Evolutionary conservation across 148 eudicot genomes (phyloP), one percentile per base, ranked within the genome.

Genomic region (Agrostemma githago): DNA sequence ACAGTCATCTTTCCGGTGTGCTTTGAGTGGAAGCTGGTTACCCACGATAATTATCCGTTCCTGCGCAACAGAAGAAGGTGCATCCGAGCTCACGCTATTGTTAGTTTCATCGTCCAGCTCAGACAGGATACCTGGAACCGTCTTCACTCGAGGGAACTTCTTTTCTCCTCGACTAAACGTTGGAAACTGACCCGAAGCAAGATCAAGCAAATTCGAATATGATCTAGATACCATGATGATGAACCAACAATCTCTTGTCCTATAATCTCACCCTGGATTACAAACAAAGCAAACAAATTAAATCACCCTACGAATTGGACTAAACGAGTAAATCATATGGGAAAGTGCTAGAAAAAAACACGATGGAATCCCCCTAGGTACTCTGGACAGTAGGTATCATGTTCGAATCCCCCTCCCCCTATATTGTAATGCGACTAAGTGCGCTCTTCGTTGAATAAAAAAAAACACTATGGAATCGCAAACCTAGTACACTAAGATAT

Each of bases 1-100:
- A 71, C 72, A 63, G 66, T 79, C 85, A 5, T 83, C 62, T 82
- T 83, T 78, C 6, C 80, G 75, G 76, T 89, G 85, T 46, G 85
- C 89, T 38, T 80, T 78, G 37, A 92, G 78, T 3, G 97, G 97
- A 73, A 92, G 94, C 76, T 92, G 97, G 73, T 92, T 92, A 42
- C 89, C 97, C 2, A 92, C 97, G 16, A 92, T 89, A 46, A 92
- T 88, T 79, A 88, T 86, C 3, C 92, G 88, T 40, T 91, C 97
- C 80, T 85, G 88, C 58, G 81, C 38, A 44, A 86, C 62, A 1
- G 97, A 86, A 0, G 92, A 89, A 38, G 88, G 93, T 70, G 89
- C 87, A 81, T 86, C 97, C 3, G 93, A 91, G 64, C 86, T 81
- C 17, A 83, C 79, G 68, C 86, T 87, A 39, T 84, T 85, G 73